Conservation (phyloP, 108 stramenopile genomes). For the Nitzschia putrida region DNA sequence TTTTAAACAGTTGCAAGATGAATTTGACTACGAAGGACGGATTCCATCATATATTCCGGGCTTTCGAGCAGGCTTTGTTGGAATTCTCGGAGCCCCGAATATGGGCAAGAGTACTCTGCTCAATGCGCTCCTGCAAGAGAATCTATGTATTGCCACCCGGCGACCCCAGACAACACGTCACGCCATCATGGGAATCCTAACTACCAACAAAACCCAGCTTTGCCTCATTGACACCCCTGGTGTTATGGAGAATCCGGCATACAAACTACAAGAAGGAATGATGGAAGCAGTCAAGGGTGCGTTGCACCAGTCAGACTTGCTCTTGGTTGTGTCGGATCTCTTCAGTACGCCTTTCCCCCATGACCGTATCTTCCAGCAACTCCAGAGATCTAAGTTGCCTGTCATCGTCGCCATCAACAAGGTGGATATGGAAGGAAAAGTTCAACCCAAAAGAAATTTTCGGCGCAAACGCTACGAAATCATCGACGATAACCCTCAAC, state of each 20-base stretch:
- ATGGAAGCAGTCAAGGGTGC: slow-evolving; percentile 84
- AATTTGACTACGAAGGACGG: slow-evolving; percentile 38
- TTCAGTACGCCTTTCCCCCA: slow-evolving; percentile 71
- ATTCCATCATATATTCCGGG: slow-evolving; percentile 23
- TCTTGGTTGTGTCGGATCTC: slow-evolving; percentile 84
- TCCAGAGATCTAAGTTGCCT: slow-evolving; percentile 50
- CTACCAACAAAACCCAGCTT: slow-evolving; percentile 67
- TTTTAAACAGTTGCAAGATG: slow-evolving; percentile 22
- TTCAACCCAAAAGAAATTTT: slow-evolving; percentile 27
- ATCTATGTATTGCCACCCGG: slow-evolving; percentile 76
- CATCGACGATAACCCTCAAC: slow-evolving; percentile 7
- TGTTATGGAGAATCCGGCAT: slow-evolving; percentile 77
- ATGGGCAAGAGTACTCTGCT: slow-evolving; percentile 91
- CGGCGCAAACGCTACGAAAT: slow-evolving; percentile 17
- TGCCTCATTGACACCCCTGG: slow-evolving; percentile 91
- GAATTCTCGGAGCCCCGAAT: slow-evolving; percentile 86
- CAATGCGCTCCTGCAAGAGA: slow-evolving; percentile 77
- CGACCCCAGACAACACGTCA: slow-evolving; percentile 92
- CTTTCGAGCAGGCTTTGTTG: slow-evolving; percentile 67
- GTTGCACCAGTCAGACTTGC: slow-evolving; percentile 69
- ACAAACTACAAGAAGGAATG: slow-evolving; percentile 84
- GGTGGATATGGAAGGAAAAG: slow-evolving; percentile 63
- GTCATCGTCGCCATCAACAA: slow-evolving; percentile 90
- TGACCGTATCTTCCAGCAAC: slow-evolving; percentile 59
- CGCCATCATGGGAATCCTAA: slow-evolving; percentile 83